A percentile compares a stretch with the other conserved stretches of the same genome.
Conservation (phyloP, 2,329 filamentous ascomycete genomes). For the Cladosporium cucumerinum region DNA sequence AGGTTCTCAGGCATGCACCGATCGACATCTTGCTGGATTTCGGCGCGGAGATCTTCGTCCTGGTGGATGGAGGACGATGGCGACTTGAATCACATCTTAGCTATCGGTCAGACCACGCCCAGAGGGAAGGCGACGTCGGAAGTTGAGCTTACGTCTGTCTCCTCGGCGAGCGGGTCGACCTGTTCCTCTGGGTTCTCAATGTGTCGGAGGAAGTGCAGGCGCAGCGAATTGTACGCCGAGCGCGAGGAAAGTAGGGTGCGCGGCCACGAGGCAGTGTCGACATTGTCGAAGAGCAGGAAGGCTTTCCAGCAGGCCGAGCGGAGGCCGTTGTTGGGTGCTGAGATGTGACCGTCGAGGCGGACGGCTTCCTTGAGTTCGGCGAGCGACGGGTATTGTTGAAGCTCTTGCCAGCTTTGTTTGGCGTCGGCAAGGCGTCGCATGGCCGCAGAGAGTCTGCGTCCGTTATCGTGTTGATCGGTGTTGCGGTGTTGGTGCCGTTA, state of each 20-base stretch:
- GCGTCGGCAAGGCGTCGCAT: conserved; percentile 36
- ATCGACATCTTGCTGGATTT: conserved; percentile 93
- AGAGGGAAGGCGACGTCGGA: not conserved
- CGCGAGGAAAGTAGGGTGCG: conserved; percentile 65
- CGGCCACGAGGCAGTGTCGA: conserved; percentile 65
- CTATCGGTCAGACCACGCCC: conserved; percentile 30
- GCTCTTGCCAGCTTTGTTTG: conserved; percentile 32
- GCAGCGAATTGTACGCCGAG: conserved; percentile 67
- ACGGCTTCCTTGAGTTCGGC: conserved; percentile 32
- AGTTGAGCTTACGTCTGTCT: conserved; percentile 56
- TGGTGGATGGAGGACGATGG: conserved; percentile 76
- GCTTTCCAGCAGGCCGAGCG: conserved; percentile 92
- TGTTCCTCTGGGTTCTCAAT: conserved; percentile 83
- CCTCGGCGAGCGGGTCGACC: conserved; percentile 83
- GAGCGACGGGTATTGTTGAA: conserved; percentile 29
- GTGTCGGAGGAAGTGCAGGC: conserved; percentile 72
- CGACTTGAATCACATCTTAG: conserved; percentile 62
- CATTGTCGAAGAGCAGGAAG: conserved; percentile 73
- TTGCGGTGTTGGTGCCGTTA: not conserved
- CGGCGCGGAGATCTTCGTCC: conserved; percentile 78
- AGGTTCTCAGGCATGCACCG: conserved; percentile 84
- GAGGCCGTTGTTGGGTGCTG: conserved; percentile 50
- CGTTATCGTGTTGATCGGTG: not conserved
- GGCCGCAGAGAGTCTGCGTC: not conserved
- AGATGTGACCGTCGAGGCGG: conserved; percentile 24